Base-by-base conservation (phyloP, 106 monocot species). In the Dioscorea dumetorum region DNA sequence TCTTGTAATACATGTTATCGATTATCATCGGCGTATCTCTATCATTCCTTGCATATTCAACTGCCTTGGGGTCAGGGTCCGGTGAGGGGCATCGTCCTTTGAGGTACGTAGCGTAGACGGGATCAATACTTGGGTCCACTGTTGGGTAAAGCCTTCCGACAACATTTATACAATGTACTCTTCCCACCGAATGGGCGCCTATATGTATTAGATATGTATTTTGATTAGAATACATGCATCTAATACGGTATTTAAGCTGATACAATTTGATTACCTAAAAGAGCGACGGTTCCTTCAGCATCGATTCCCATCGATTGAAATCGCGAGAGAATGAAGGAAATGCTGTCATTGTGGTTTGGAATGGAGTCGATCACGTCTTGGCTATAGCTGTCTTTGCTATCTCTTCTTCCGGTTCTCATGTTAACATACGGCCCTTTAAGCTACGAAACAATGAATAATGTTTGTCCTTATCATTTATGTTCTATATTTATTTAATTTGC, bases 171-270 rank as follows among this genome's bases (percentile, higher is more conserved):
- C 88, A 88, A 64, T 88, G 88, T 14, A 82, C 81, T 64, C 88
- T 66, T 17, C 88, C 88, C 9, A 88, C 88, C 0, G 84, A 84
- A 62, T 88, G 88, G 4, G 84, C 77, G n/a, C 88, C 88, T 81
- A 50, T 49, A 60, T 48, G 53, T 51, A 13, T 51, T 51, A 13
- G 14, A 13, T 51, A 2, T 12, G 28, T 28, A 28, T 3, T 28
- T 28, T 28, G 28, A 28, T 28, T 28, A 28, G 28, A 28, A 28
- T 28, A 3, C 28, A 28, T 28, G 2, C 10, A 41, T 41, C 10
- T 41, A 41, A 41, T 10, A 41, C 6, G 41, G 41, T 41, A 41
- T 41, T 10, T 8, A 41, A 41, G 5, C 5, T 10, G 0, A 41
- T 18, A 17, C 24, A 31, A 18, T 18, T 48, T 48, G 2, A 14